Conservation (phyloP, 2,329 filamentous ascomycete genomes). For the Exutisphaerella laricina region DNA sequence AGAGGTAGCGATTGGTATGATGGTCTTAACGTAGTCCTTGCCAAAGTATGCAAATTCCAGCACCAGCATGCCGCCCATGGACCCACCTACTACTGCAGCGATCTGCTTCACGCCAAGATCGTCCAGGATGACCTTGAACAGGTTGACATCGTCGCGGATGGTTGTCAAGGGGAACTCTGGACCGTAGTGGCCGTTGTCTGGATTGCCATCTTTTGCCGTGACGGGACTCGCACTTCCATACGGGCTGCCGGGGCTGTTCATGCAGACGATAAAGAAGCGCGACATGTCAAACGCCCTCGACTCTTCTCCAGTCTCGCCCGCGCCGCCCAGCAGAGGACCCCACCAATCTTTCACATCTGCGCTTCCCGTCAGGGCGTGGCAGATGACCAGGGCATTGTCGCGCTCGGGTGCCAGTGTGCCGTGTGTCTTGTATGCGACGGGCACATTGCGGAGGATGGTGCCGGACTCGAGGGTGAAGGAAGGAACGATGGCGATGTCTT, state of each 20-base stretch:
- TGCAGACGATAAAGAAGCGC: conserved; percentile 77
- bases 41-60: conserved; percentile 90
- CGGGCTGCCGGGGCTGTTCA: conserved; percentile 79
- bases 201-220: conserved; percentile 78
- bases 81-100: conserved; percentile 74
- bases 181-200: conserved; percentile 70
- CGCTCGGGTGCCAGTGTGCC: conserved; percentile 51
- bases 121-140: conserved; percentile 75
- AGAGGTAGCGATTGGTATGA: conserved; percentile 80
- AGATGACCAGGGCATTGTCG: conserved; percentile 64
- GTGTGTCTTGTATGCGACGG: conserved; percentile 59
- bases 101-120: conserved; percentile 74
- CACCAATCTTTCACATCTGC: conserved; percentile 85
- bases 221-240: conserved; percentile 85
- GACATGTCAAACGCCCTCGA: conserved; percentile 66
- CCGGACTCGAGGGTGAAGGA: conserved; percentile 92
- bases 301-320: conserved; percentile 50
- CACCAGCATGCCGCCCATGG: conserved; percentile 86
- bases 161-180: conserved; percentile 96
- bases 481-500: conserved; percentile 79
- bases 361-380: conserved; percentile 79
- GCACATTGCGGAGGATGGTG: conserved; percentile 69
- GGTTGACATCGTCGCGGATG: conserved; percentile 86
- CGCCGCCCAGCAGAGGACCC: conserved; percentile 73
- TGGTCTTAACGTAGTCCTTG: conserved; percentile 71